Percentiles rank a stretch among this genome's conserved stretches.
phyloP scores from a whole-genome alignment of 2,329 filamentous ascomycete species.

The Phialocephala subalpina region DNA sequence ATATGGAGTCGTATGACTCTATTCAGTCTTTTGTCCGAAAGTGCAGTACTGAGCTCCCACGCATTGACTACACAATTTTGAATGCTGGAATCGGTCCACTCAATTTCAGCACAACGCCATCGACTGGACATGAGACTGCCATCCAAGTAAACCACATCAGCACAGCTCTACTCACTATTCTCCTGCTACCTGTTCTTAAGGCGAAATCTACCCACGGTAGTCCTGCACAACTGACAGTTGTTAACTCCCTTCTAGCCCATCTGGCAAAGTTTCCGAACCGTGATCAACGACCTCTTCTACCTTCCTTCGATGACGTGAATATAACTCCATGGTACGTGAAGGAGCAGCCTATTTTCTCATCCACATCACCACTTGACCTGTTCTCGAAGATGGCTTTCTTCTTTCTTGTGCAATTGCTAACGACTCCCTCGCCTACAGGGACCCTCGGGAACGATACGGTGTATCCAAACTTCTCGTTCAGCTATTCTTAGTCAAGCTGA shows the following conservation, averaged over 20 bases:
- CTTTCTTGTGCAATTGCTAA: no score
- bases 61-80: slow-evolving; percentile 54
- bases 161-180: slow-evolving; percentile 36
- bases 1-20: slow-evolving; percentile 56
- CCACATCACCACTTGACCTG: no score
- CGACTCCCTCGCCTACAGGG: slow-evolving; percentile 5
- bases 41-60: slow-evolving; percentile 43
- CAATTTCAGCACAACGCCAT: slow-evolving; percentile 25
- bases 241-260: slow-evolving; percentile 43
- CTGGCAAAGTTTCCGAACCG: slow-evolving; percentile 41
- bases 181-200: slow-evolving; percentile 41
- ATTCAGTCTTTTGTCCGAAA: slow-evolving; percentile 51
- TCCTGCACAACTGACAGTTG: slow-evolving; percentile 40
- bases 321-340: slow-evolving; percentile 26
- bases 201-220: slow-evolving; percentile 11
- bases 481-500: slow-evolving; percentile 49
- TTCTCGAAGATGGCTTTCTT: no score
- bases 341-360: not conserved
- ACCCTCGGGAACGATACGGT: slow-evolving; percentile 40
- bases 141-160: slow-evolving; percentile 47
- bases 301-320: slow-evolving; percentile 44
- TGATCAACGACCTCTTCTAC: slow-evolving; percentile 38
- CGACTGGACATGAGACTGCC: slow-evolving; percentile 49
- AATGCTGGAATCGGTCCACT: slow-evolving; percentile 50
- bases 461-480: slow-evolving; percentile 45